Evolutionary conservation across 2,329 filamentous ascomycete genomes (phyloP).

Genomic region (Tolypocladium ovalisporum): DNA sequence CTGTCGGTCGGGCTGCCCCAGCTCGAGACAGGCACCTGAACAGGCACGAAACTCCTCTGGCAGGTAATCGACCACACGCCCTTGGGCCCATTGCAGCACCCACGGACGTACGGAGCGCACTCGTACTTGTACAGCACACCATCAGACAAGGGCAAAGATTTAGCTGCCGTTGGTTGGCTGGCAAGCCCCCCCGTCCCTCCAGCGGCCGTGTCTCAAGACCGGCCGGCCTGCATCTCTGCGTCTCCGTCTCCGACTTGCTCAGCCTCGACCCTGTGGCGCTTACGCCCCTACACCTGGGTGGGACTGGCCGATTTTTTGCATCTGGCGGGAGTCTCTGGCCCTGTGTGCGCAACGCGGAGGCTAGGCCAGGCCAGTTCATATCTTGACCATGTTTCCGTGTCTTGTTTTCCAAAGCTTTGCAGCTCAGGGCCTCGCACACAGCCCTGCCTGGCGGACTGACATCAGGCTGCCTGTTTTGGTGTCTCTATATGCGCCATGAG

Average conservation of each 20-base stretch:
- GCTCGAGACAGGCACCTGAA: not conserved
- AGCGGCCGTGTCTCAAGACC: not conserved
- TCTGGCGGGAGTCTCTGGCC: not conserved
- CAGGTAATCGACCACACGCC: too few species aligned
- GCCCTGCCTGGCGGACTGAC: not conserved
- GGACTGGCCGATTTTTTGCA: not conserved
- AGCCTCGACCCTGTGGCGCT: not conserved
- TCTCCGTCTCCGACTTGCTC: not conserved
- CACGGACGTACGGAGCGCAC: not conserved
- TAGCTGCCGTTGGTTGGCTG: not conserved
- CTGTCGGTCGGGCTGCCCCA: not conserved
- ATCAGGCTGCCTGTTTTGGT: not conserved
- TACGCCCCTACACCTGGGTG: not conserved
- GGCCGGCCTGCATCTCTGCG: not conserved
- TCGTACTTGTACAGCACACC: not conserved
- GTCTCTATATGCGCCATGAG: too few species aligned
- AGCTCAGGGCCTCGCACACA: not conserved
- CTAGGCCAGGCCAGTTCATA: not conserved
- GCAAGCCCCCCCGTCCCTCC: not conserved
- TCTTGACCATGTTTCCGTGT: constrained; percentile 2
- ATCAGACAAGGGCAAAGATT: not conserved
- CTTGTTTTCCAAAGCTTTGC: not conserved
- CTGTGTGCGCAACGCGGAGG: not conserved
- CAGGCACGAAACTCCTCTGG: not conserved
- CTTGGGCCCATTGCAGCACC: not conserved